These are phyloP conservation scores for Agastache rugosa DNA, from an alignment of 257 asterid species.

Conservation along the genomic window DNA sequence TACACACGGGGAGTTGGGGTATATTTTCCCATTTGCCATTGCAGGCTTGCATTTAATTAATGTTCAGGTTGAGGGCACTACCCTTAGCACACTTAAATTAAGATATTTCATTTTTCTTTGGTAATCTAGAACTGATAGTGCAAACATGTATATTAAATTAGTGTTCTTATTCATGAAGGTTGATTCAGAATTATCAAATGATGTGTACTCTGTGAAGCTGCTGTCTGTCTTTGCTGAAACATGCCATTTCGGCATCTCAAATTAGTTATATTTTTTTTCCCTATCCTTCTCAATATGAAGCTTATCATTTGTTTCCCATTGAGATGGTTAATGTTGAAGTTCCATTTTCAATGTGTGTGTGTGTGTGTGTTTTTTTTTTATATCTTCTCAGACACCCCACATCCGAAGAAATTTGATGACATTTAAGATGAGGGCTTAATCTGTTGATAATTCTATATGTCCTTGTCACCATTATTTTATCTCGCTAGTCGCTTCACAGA, in stretches of 20 bases:
- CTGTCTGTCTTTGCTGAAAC: neutral
- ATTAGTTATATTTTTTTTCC: neutral
- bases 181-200: neutral
- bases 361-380: neutral
- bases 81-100: constrained; percentile 29
- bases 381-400: neutral
- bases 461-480: neutral
- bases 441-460: neutral
- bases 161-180: constrained; percentile 15
- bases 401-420: neutral
- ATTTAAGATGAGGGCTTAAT: neutral
- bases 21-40: constrained; percentile 72
- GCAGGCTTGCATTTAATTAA: constrained; percentile 73
- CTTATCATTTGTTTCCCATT: neutral
- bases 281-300: neutral
- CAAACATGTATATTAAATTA: constrained; percentile 19
- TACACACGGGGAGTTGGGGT: constrained; percentile 78
- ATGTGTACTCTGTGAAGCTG: neutral
- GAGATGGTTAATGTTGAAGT: neutral
- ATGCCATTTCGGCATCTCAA: neutral
- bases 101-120: constrained; percentile 15
- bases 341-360: neutral
- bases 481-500: neutral
- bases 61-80: constrained; percentile 63
- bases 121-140: constrained; percentile 20